Conservation (phyloP, 73 alveolate genomes). For the Uronychia binucleata region DNA sequence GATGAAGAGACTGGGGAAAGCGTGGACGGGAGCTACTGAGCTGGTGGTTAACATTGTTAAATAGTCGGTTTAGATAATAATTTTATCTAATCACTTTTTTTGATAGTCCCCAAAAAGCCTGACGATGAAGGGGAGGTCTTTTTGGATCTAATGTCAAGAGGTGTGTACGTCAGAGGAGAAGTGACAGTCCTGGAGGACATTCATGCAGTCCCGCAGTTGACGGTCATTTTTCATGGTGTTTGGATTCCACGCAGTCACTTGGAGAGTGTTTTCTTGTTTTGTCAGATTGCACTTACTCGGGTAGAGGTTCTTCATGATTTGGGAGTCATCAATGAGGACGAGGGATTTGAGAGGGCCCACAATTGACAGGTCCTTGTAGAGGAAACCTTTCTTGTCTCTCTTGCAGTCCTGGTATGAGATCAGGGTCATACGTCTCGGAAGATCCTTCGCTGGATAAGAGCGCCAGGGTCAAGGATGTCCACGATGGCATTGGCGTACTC, state of each 20-base stretch:
- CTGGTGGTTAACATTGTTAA: too few relatives aligned
- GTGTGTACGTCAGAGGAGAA: neutral
- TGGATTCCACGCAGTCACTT: neutral
- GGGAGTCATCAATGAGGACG: neutral
- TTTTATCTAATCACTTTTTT: too few relatives aligned
- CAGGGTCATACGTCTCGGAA: constrained; percentile 9
- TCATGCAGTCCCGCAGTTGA: neutral
- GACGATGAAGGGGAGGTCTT: neutral
- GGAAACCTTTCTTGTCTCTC: neutral
- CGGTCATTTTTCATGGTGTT: neutral
- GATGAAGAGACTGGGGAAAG: neutral
- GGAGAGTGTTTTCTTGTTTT: neutral
- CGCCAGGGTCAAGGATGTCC: constrained; percentile 23
- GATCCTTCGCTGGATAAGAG: constrained; percentile 9
- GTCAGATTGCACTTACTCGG: too few relatives aligned
- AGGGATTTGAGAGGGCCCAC: neutral
- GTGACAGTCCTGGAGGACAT: neutral
- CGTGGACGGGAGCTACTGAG: neutral
- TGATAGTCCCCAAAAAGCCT: neutral
- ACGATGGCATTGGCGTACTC: constrained; percentile 27
- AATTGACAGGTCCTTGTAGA: neutral
- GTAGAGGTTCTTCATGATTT: neutral
- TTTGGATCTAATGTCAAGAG: neutral
- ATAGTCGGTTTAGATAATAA: neutral
- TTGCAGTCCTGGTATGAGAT: neutral